Base-by-base conservation (phyloP, 2,329 filamentous ascomycete species). In the Colletotrichum costaricense region DNA sequence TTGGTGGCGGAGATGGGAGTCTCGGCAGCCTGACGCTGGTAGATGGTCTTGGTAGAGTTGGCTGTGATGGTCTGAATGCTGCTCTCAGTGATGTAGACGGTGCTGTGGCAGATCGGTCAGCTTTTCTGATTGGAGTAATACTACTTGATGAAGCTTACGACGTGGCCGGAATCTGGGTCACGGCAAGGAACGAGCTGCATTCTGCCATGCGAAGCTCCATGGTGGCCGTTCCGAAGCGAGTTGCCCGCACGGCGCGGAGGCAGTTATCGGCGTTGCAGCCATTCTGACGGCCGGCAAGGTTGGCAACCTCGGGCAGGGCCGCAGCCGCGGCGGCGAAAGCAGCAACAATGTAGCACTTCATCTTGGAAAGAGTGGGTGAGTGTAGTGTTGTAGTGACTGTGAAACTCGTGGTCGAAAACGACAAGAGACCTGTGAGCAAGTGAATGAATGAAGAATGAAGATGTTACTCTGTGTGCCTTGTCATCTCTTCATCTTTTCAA, bases 1-100 rank as follows among this genome's bases (percentile, higher is more conserved):
- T 79, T 90, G 77, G 77, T 92, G 72, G 42, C 42, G 42, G 90
- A 88, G 75, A 81, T 91, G 67, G 82, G 78, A n/a, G 75, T 64
- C 54, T 78, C 74, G 28, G 80, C 81, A 58, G 78, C 79, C 67
- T 78, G 79, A 60, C 81, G 79, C 16, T 67, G 67, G 42, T 54
- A 26, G 52, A 72, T 9, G 7, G 60, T 72, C 24, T 22, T 62
- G 19, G 69, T 72, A 35, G 28, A 16, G 57, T 72, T 74, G 22
- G 22, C 42, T 2, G 69, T 63, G 24, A 68, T 22, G 24, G 72
- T 72, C 11, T 55, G 63, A n/a, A 60, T 26, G 57, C 55, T 68
- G 19, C 38, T 59, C 46, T 72, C 68, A 57, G 72, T 74, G 28
- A 74, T 49, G 8, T 28, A 73, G 28, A 70, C 57, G 57, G 72